These are phyloP conservation scores for Hemisphaericaspora lyxosophila DNA, from an alignment of 1,139 yeast species.

Conservation along the genomic window DNA sequence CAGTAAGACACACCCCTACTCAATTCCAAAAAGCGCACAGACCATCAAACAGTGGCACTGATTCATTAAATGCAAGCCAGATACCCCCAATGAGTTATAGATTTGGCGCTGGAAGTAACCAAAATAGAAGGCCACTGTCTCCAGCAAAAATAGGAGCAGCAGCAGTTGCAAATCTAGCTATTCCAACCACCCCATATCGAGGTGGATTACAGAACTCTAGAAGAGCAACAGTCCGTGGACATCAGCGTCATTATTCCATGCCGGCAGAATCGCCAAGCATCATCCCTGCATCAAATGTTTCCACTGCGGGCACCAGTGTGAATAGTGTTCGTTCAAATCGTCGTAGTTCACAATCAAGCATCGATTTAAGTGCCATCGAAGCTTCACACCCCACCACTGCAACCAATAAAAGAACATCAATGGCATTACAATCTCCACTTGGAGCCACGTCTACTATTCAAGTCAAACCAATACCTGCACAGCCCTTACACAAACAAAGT, in stretches of 20 bases:
- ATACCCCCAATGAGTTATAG: constrained; percentile 41
- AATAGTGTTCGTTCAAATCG: constrained; percentile 5
- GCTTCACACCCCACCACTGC: constrained; percentile 8
- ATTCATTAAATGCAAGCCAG: constrained; percentile 25
- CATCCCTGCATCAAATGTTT: constrained; percentile 3
- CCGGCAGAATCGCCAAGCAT: constrained; percentile 28
- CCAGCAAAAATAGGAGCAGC: constrained; percentile 75
- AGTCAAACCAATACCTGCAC: constrained; percentile 47
- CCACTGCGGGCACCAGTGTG: constrained; percentile 6
- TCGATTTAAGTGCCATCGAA: constrained; percentile 9
- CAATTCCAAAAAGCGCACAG: constrained; percentile 8
- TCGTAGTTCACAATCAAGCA: constrained; percentile 9
- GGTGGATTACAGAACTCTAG: constrained; percentile 14
- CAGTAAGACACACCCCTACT: constrained; percentile 2
- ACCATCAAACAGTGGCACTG: constrained; percentile 11
- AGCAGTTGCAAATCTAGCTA: constrained; percentile 58
- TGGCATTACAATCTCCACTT: constrained; percentile 20
- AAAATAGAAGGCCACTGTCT: constrained; percentile 36
- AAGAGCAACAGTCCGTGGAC: constrained; percentile 15
- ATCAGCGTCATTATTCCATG: constrained; percentile 47
- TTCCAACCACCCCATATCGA: constrained; percentile 33
- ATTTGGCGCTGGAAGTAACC: constrained; percentile 36
- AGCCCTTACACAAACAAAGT: constrained; percentile 41
- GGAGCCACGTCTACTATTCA: constrained; percentile 41
- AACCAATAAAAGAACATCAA: constrained; percentile 6